Conservation (phyloP, 2,329 filamentous ascomycete species). For the Epichloe amarillans region DNA sequence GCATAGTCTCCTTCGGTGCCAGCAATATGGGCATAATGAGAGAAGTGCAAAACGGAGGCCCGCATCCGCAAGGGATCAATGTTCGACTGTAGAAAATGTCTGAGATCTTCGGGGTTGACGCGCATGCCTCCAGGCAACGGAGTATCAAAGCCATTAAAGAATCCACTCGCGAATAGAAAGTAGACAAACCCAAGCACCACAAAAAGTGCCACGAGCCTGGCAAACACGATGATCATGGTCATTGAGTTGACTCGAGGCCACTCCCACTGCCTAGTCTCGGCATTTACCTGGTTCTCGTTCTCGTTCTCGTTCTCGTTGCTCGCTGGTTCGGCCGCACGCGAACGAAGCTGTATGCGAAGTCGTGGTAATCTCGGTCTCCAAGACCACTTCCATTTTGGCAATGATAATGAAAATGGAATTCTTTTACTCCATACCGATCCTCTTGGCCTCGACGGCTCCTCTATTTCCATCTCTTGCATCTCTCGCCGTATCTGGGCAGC, state of each 20-base stretch:
- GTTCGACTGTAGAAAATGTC: conserved; percentile 58
- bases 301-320: conserved; percentile 8
- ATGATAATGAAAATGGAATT: conserved; percentile 37
- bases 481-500: conserved; percentile 61
- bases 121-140: conserved; percentile 51
- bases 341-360: conserved; percentile 34
- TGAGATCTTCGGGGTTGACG: conserved; percentile 74
- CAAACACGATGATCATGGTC: conserved; percentile 46
- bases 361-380: conserved; percentile 41
- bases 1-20: conserved; percentile 90
- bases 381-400: conserved; percentile 41
- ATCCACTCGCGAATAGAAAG: conserved; percentile 70
- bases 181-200: conserved; percentile 70
- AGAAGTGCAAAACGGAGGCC: conserved; percentile 63
- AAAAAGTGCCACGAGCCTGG: conserved; percentile 60
- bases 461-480: conserved; percentile 80
- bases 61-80: conserved; percentile 58
- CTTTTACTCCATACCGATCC: conserved; percentile 40
- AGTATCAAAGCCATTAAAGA: conserved; percentile 55
- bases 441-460: conserved; percentile 44
- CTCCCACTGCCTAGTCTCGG: conserved; percentile 13
- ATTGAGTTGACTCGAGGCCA: conserved; percentile 29
- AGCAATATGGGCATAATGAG: conserved; percentile 76
- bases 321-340: conserved; percentile 16
- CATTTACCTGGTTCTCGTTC: conserved; percentile 6